Percentiles rank a stretch among this genome's conserved stretches.
Evolutionary conservation across 345 rosid species (phyloP).

Genomic region (Cardamine occulta): DNA sequence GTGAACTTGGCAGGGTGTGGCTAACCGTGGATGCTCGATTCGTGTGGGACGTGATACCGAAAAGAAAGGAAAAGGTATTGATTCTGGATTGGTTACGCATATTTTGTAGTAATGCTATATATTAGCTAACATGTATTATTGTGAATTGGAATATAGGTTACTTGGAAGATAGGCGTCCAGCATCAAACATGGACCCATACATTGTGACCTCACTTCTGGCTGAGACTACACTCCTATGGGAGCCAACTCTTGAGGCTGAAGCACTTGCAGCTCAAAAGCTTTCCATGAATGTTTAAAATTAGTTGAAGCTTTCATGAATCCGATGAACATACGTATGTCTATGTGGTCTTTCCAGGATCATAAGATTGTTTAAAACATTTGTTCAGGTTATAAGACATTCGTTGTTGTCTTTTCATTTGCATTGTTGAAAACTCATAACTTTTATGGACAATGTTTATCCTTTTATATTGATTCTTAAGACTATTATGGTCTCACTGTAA

Average conservation of each 20-base stretch:
- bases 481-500: conserved; percentile 4
- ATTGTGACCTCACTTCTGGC: conserved; percentile 73
- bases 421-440: conserved; percentile 27
- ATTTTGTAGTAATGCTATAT: background rate
- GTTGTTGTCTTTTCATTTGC: conserved; percentile 29
- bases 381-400: conserved; percentile 23
- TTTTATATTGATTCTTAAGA: conserved; percentile 24
- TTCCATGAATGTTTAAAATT: conserved; percentile 62
- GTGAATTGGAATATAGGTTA: conserved; percentile 57
- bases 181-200: conserved; percentile 96
- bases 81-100: background rate
- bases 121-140: conserved; percentile 28
- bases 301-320: conserved; percentile 21
- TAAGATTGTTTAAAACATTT: conserved; percentile 11
- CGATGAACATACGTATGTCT: conserved; percentile 2
- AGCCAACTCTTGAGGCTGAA: conserved; percentile 84
- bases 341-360: conserved; percentile 21
- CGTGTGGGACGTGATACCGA: conserved; percentile 99
- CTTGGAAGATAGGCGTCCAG: conserved; percentile 89
- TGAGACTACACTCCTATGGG: conserved; percentile 74
- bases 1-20: conserved; percentile 69
- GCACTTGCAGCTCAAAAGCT: conserved; percentile 89
- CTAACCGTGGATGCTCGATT: conserved; percentile 96
- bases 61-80: conserved; percentile 81
- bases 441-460: conserved; percentile 18